Base-by-base conservation (phyloP, 1,139 yeast species). In the Candida gigantensis region DNA sequence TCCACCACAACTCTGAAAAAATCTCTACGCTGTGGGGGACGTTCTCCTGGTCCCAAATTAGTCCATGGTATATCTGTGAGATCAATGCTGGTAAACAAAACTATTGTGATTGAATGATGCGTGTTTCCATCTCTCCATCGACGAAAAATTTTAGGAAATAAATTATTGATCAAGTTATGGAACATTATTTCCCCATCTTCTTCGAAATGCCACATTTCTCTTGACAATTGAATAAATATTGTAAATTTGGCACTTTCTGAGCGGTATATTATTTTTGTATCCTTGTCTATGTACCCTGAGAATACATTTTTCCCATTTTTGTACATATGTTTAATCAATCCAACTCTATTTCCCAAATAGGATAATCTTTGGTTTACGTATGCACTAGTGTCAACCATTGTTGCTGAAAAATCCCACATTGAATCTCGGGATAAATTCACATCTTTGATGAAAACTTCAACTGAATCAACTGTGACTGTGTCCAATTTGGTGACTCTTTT, bases 151-250 rank as follows among this genome's bases (percentile, higher is more conserved):
- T 83, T 85, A 0, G 99, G 98, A 42, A 94, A 79, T 40, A 92
- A 71, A 15, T 95, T 86, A 57, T 92, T 90, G 34, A 94, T 88
- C 51, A 94, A 78, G 58, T 89, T 89, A 57, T 90, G 95, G 56
- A 90, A 92, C 76, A 88, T 78, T 35, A 90, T 85, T 53, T 90
- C 97, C 0, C 98, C 98, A 49, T 84, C 85, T 53, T 90, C 97
- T 60, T 92, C 97, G 58, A 94, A 94, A 55, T 90, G 89, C 95
- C 97, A 94, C 97, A 92, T 94, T 53, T 94, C 99, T 28, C 84
- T 74, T 1, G 97, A 86, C 47, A 90, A 78, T 56, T 94, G 98
- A 35, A 94, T 80, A 43, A 94, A 69, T 34, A 90, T 86, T 9
- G 89, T 77, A 42, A 90, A 65, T 40, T 86, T 78, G 2, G 97